Base-by-base conservation (phyloP, 768 basidiomycete genomes). In the Hygrophorus pudorinus region DNA sequence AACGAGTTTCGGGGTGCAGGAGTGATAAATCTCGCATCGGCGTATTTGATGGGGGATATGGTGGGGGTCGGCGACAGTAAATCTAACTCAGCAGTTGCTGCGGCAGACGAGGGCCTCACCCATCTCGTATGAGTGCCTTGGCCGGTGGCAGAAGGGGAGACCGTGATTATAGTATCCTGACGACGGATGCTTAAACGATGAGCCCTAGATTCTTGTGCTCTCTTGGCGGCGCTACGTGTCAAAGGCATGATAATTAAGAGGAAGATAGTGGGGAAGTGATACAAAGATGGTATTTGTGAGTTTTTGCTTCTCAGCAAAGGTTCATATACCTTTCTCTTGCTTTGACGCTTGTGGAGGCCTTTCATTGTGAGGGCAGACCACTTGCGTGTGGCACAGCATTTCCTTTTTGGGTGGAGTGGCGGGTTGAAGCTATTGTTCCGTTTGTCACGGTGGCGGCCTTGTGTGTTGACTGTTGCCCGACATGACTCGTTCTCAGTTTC, bases 201-300 rank as follows among this genome's bases (percentile, higher is more conserved):
- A 3, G 17, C n/a, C 27, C 17, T 4, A 17, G 29, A 9, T 12
- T 28, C 27, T 10, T 20, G 27, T 12, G 38, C 41, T 28, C 29
- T 48, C 46, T 37, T 42, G 14, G 46, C 46, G 11, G 40, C 46
- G 34, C 46, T 48, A 21, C 46, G 46, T 17, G 46, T 48, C 12
- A 37, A 12, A 27, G 42, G 41, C 35, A 40, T 43, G 14, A 46
- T 46, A 5, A 14, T 34, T 18, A 16, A 16, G 31, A 18, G 32
- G 30, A 11, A 17, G 18, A n/a, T n/a, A n/a, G n/a, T n/a, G n/a
- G n/a, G n/a, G n/a, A n/a, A 38, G 38, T 10, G 27, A 39, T 36
- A 29, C 12, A 9, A 2, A 39, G 44, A 30, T 24, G 37, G 37
- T 38, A 14, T 14, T 34, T 45, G 34, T 20, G 35, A 32, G 5